Conservation (phyloP, 2,329 filamentous ascomycete genomes). For the Claviceps monticola region DNA sequence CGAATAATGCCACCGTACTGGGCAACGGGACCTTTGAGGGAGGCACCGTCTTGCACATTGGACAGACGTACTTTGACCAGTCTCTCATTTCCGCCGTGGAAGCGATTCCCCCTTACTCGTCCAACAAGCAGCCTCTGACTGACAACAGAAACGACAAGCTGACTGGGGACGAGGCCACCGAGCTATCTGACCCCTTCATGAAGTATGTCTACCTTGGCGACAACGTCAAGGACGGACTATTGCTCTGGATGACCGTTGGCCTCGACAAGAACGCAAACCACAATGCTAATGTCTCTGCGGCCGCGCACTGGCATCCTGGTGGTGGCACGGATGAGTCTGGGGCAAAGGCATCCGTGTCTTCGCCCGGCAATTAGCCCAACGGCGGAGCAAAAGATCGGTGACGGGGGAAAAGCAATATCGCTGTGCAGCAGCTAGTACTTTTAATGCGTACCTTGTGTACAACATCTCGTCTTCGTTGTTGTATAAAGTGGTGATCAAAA, state of each 20-base stretch:
- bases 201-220: conserved; percentile 44
- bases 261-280: conserved; percentile 22
- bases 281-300: neutral
- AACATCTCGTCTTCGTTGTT: neutral
- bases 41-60: conserved; percentile 39
- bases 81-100: conserved; percentile 35
- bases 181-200: conserved; percentile 41
- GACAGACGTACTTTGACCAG: conserved; percentile 48
- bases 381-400: neutral
- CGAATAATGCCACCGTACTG: conserved; percentile 19
- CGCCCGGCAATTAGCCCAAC: too few relatives aligned
- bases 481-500: neutral
- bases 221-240: conserved; percentile 32
- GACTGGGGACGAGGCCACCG: conserved; percentile 27
- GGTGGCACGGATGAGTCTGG: conserved; percentile 1
- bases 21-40: conserved; percentile 37
- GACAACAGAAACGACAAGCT: conserved; percentile 36
- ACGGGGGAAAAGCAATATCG: neutral
- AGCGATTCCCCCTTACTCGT: conserved; percentile 27
- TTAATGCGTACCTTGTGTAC: neutral
- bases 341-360: too few relatives aligned
- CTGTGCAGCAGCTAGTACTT: neutral
- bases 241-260: conserved; percentile 40
- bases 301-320: conserved; percentile 4
- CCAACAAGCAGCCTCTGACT: conserved; percentile 29